phyloP scores from a whole-genome alignment of 2,329 filamentous ascomycete species.

The Fusarium tuaranense region DNA sequence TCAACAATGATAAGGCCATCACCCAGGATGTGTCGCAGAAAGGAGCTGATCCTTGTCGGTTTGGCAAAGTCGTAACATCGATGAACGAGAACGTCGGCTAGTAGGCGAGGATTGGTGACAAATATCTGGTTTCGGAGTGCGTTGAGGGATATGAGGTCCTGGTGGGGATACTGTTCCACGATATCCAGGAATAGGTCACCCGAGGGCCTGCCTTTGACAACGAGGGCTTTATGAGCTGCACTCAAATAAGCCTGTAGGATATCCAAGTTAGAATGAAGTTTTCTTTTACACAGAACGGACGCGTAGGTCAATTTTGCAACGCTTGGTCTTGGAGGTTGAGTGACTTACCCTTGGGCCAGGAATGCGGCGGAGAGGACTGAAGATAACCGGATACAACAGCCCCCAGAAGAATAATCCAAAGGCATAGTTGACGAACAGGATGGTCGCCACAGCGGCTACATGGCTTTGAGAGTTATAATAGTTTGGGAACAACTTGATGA shows the following conservation, averaged over 20 bases:
- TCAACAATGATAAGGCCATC: conserved; percentile 73
- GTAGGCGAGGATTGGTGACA: conserved; percentile 38
- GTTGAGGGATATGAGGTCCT: conserved; percentile 40
- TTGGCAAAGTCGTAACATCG: conserved; percentile 67
- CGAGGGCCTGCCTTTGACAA: conserved; percentile 35
- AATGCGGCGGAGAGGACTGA: conserved; percentile 40
- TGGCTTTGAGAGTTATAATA: conserved; percentile 32
- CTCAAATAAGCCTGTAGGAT: conserved; percentile 30
- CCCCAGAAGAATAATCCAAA: conserved; percentile 35
- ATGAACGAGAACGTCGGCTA: conserved; percentile 45
- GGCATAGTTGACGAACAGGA: conserved; percentile 36
- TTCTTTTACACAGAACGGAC: background rate
- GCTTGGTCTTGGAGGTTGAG: background rate
- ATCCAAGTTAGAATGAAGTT: background rate
- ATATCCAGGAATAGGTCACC: conserved; percentile 44
- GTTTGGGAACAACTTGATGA: conserved; percentile 43
- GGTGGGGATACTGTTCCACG: conserved; percentile 37
- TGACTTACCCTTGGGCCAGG: conserved; percentile 37
- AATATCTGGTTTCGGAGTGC: conserved; percentile 30
- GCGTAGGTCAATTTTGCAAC: background rate
- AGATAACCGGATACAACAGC: conserved; percentile 31
- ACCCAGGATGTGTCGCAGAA: conserved; percentile 66
- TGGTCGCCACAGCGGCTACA: conserved; percentile 11
- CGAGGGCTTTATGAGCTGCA: conserved; percentile 24
- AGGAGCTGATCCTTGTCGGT: conserved; percentile 57